These are phyloP conservation scores for Ustilaginoidea virens DNA, from an alignment of 2,329 filamentous ascomycete genomes.

Conservation along the genomic window DNA sequence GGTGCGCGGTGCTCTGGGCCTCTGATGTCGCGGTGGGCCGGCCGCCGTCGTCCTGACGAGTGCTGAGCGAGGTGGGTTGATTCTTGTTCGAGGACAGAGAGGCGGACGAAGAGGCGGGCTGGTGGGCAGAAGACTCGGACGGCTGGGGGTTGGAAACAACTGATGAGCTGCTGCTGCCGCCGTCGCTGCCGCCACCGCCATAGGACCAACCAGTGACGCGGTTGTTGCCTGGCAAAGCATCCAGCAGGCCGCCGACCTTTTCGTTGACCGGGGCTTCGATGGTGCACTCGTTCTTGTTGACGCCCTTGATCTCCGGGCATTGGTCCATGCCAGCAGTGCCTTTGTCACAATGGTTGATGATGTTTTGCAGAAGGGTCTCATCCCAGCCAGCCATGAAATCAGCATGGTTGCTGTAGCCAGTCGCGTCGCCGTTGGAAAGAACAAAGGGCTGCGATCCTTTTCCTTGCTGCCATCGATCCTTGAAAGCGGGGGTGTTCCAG, in stretches of 20 bases:
- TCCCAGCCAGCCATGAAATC: slow-evolving; percentile 68
- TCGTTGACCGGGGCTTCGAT: slow-evolving; percentile 32
- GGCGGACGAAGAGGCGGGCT: no score
- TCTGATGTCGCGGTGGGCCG: no score
- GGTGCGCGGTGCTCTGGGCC: background rate
- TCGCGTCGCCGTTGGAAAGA: slow-evolving; percentile 52
- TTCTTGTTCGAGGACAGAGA: no score
- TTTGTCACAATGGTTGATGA: slow-evolving; percentile 51
- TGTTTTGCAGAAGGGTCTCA: slow-evolving; percentile 43
- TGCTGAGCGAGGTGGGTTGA: no score
- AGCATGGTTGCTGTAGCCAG: slow-evolving; percentile 54
- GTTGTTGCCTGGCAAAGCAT: slow-evolving; percentile 38
- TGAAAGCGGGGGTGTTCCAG: slow-evolving; percentile 41
- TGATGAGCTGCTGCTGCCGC: background rate
- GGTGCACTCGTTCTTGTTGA: slow-evolving; percentile 36
- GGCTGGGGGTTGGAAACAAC: background rate
- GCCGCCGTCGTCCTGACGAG: no score
- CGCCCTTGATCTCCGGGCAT: slow-evolving; percentile 41
- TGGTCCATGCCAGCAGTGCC: slow-evolving; percentile 44
- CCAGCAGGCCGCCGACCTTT: slow-evolving; percentile 25
- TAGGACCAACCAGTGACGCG: slow-evolving; percentile 35
- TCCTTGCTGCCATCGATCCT: slow-evolving; percentile 35
- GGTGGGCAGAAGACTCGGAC: background rate
- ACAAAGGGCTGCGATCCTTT: slow-evolving; percentile 48
- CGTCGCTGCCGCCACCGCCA: slow-evolving; percentile 12